Base-by-base conservation (phyloP, 352 stramenopile species). In the Pythium insidiosum region DNA sequence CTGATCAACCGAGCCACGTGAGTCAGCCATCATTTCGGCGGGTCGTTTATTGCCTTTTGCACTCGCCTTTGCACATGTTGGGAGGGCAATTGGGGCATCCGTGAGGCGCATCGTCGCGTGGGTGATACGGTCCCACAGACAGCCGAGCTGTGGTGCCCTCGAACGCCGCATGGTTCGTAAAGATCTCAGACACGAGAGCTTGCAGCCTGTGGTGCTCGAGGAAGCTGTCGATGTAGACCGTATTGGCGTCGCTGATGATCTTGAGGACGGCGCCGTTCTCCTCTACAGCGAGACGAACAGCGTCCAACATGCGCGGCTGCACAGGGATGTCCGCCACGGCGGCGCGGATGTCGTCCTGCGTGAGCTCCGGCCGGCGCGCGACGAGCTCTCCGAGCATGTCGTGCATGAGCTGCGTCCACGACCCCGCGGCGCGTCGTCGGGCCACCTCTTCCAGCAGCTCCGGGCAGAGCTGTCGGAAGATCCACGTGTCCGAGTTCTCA, bases 161-260 rank as follows among this genome's bases (percentile, higher is more conserved):
- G 29, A 80, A 84, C 26, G 42, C 43, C 23, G 68, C 71, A 12
- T 53, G 58, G 44, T 88, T 85, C 24, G 72, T 84, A 33, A 81
- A 59, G 36, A 88, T 50, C 40, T 84, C 60, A 29, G 43, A 57
- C 9, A 88, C 56, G 45, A 64, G 41, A 3, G 38, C 11, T 6
- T 36, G 6, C 7, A 88, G 43, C 12, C 38, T 56, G 34, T 81
- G 50, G 16, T 52, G 47, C 9, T 63, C 43, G 5, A 92, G 56
- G 71, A 92, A 84, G 50, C 71, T 84, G 31, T 83, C 49, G 35
- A 89, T 92, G 57, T 84, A 89, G 5, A 89, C 58, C 0, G 76
- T 77, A 47, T 89, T 92, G 38, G 74, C 76, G 51, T 89, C 80
- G 38, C 76, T 92, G 28, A 92, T 55, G 48, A 92, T 88, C 37